Evolutionary conservation across 2,329 filamentous ascomycete genomes (phyloP).

Genomic region (Phaeosphaeriaceae sp.): DNA sequence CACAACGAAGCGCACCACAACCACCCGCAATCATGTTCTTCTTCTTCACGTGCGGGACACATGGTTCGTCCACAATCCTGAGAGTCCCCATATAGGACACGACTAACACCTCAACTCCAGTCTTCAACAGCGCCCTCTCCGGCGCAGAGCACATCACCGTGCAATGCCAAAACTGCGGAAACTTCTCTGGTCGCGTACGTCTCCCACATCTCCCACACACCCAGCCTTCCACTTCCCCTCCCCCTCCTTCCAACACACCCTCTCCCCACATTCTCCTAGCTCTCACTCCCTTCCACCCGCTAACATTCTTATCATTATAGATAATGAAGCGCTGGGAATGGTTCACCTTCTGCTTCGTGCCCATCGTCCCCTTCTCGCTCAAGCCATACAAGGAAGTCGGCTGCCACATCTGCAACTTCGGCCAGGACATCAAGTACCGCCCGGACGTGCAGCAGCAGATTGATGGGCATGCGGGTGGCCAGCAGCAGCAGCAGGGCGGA

Average conservation of each 20-base stretch:
- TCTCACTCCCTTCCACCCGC: background rate
- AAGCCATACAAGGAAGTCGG: slow-evolving; percentile 67
- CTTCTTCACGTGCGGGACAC: slow-evolving; percentile 60
- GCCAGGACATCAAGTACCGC: slow-evolving; percentile 62
- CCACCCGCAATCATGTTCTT: slow-evolving; percentile 49
- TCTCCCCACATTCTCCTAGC: too few species aligned
- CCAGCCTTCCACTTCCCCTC: background rate
- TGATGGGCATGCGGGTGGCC: slow-evolving; percentile 20
- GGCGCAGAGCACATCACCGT: slow-evolving; percentile 59
- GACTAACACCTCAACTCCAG: slow-evolving; percentile 30
- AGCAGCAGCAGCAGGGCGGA: too few species aligned
- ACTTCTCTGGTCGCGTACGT: slow-evolving; percentile 52
- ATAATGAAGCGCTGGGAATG: slow-evolving; percentile 54
- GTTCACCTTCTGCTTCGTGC: slow-evolving; percentile 83
- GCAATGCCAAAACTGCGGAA: slow-evolving; percentile 62
- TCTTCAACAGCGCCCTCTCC: slow-evolving; percentile 54
- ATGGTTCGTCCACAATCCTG: slow-evolving; percentile 46
- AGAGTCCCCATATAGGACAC: background rate
- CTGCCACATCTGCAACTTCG: slow-evolving; percentile 79
- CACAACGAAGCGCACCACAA: background rate
- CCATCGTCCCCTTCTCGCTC: slow-evolving; percentile 72
- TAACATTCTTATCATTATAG: background rate
- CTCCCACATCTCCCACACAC: background rate
- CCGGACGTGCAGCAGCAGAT: slow-evolving; percentile 47
- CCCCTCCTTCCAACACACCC: too few species aligned